Base-by-base conservation (phyloP, 1,139 yeast genomes). In the Geotrichum candidum region DNA sequence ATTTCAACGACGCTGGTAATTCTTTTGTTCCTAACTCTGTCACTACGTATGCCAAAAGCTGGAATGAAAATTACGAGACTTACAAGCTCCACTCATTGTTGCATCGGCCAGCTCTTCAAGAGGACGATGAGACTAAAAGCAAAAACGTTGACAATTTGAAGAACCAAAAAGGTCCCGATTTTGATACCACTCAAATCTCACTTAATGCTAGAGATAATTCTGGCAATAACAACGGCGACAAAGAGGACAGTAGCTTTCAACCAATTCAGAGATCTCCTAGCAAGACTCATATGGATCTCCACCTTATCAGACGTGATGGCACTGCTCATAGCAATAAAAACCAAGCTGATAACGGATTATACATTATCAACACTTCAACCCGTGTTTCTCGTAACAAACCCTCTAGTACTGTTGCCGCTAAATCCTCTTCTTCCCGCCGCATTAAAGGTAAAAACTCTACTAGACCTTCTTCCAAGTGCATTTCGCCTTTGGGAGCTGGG, bases 51-150 rank as follows among this genome's bases (percentile, higher is more conserved):
- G 61, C 61, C n/a, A 59, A 46, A n/a, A 56, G 55, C 56, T 59
- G 61, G 61, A 56, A 59, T 15, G 61, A 59, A 22, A 59, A 59
- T 41, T 59, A 59, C 51, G 53, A 45, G 45, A 56, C 59, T 7
- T 59, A 59, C 56, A 59, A 52, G 29, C 51, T 51, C 33, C 61
- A 59, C 41, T 59, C 61, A 3, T 29, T 59, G 38, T 55, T 59
- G 59, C 61, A 59, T 50, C 57, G 48, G 15, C 61, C 61, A 10
- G 18, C 22, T 1, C 48, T 3, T n/a, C 22, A 50, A 46, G 53
- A 18, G 9, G 35, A 27, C 10, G 13, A 22, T 29, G 13, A 13
- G 11, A 25, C 35, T 5, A 15, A 29, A 1, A 31, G 22, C 23
- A 18, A 29, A 41, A n/a, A 2, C 22, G n/a, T n/a, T 7, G 48